These are phyloP conservation scores for Yueomyces sinensis DNA, from an alignment of 805 yeast species.

Conservation along the genomic window DNA sequence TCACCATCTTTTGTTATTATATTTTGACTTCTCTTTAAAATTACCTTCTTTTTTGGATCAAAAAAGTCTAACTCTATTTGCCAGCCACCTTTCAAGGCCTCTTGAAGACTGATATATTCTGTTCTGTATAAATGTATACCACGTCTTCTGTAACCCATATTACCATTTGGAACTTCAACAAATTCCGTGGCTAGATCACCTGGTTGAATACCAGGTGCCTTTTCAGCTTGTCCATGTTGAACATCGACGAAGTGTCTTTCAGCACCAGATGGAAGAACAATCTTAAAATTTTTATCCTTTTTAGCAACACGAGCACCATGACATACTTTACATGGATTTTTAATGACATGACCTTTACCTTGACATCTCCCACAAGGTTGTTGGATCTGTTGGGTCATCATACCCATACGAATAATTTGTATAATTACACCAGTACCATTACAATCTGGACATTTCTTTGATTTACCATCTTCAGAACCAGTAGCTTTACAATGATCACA, in stretches of 20 bases:
- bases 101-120: constrained; percentile 59
- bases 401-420: constrained; percentile 65
- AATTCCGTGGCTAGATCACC: constrained; percentile 66
- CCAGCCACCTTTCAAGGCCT: constrained; percentile 79
- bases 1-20: constrained; percentile 49
- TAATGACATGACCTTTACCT: constrained; percentile 62
- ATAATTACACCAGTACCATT: constrained; percentile 60
- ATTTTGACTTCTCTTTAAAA: constrained; percentile 38
- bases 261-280: constrained; percentile 61
- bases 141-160: constrained; percentile 79
- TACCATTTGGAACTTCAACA: constrained; percentile 35
- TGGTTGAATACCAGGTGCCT: constrained; percentile 65
- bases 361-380: constrained; percentile 65
- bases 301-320: constrained; percentile 53
- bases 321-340: constrained; percentile 55
- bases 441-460: constrained; percentile 54
- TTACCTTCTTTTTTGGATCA: constrained; percentile 40
- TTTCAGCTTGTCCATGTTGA: constrained; percentile 69
- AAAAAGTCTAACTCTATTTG: constrained; percentile 48
- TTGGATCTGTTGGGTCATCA: constrained; percentile 80
- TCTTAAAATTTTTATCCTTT: constrained; percentile 40
- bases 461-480: constrained; percentile 72
- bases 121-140: constrained; percentile 65
- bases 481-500: constrained; percentile 74
- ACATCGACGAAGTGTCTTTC: constrained; percentile 45